Percentiles rank a stretch among this genome's conserved stretches.
Conservation (phyloP, 73 alveolate species). For the Breviolum minutum region DNA sequence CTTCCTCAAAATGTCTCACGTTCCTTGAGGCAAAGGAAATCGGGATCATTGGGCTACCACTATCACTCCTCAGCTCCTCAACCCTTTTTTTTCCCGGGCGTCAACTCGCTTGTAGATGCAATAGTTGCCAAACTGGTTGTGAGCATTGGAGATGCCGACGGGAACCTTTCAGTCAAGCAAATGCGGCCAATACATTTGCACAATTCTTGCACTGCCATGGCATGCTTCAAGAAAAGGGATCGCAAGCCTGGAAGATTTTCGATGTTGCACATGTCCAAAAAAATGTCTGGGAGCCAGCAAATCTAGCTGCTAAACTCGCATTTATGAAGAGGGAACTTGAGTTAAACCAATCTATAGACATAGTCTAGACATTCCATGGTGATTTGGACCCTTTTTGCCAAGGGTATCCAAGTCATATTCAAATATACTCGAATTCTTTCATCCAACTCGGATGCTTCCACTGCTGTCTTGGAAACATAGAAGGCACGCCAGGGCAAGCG, state of each 20-base stretch:
- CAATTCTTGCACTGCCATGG: too few relatives aligned
- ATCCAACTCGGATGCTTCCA: neutral
- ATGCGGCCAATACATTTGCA: too few relatives aligned
- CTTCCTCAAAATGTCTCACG: too few relatives aligned
- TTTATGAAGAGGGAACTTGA: neutral
- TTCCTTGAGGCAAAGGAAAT: too few relatives aligned
- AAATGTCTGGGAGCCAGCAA: neutral
- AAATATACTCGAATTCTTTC: neutral
- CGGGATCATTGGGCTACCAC: too few relatives aligned
- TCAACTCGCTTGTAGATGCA: conserved; percentile 49
- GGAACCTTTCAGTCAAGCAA: conserved; percentile 2
- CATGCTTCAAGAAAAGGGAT: too few relatives aligned
- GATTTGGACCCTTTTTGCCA: neutral
- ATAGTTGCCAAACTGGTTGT: conserved; percentile 37
- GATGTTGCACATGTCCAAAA: too few relatives aligned
- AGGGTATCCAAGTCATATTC: neutral
- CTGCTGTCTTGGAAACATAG: conserved; percentile 15
- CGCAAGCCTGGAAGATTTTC: too few relatives aligned
- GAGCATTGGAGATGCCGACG: conserved; percentile 17
- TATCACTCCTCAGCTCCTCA: neutral
- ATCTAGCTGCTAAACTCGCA: neutral
- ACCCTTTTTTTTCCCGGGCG: neutral
- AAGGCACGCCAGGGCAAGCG: conserved; percentile 92
- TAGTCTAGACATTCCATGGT: too few relatives aligned
- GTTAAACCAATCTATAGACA: too few relatives aligned